Evolutionary conservation across 2,329 filamentous ascomycete genomes (phyloP).

Genomic region (Fusarium subtropicale): DNA sequence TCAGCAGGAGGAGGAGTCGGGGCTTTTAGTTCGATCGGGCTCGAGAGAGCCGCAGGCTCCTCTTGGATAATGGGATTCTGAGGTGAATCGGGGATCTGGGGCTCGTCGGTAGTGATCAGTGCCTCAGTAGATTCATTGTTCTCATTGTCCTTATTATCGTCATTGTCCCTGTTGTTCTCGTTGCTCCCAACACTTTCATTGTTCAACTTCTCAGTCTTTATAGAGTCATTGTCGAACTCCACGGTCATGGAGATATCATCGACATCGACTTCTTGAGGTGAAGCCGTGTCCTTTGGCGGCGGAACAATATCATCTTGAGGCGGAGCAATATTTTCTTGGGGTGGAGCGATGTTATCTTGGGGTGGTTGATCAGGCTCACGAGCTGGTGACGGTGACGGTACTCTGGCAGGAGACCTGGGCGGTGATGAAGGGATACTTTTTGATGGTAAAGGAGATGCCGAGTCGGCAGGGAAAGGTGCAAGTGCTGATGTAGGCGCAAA

Average conservation of each 20-base stretch:
- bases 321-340: constrained; percentile 1
- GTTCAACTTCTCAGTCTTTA: constrained; percentile 14
- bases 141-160: constrained; percentile 12
- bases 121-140: constrained; percentile 13
- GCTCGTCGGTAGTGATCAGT: constrained; percentile 4
- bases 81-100: constrained; percentile 23
- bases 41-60: constrained; percentile 27
- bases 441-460: constrained; percentile 5
- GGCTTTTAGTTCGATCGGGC: constrained; percentile 34
- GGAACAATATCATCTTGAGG: constrained; percentile 1
- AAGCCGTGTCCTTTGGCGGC: constrained; percentile 5
- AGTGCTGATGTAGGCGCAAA: neutral
- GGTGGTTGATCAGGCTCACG: constrained; percentile 6
- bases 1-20: constrained; percentile 36
- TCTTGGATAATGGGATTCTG: constrained; percentile 26
- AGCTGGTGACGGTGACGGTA: constrained; percentile 5
- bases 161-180: neutral
- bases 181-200: constrained; percentile 14
- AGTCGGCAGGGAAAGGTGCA: neutral
- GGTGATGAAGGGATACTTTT: constrained; percentile 6
- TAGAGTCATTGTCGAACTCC: constrained; percentile 13
- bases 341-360: constrained; percentile 7
- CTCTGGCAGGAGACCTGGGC: constrained; percentile 5
- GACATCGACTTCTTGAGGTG: constrained; percentile 10
- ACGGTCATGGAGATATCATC: neutral